Base-by-base conservation (phyloP, 257 asterid species). In the Solanum okadae region DNA sequence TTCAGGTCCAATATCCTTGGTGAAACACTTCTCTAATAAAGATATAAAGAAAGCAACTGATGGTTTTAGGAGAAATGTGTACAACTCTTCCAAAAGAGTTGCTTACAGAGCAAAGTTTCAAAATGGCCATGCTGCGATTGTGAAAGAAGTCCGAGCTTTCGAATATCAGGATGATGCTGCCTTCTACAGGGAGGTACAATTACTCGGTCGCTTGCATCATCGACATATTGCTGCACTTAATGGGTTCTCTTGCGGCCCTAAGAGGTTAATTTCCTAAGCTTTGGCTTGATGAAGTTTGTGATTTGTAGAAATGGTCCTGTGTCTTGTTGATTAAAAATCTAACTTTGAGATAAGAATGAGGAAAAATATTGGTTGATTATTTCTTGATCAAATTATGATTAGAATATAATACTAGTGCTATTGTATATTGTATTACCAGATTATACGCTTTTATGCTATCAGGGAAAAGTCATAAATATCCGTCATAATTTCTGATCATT, bases 21-120 rank as follows among this genome's bases (percentile, higher is more conserved):
- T 95, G 89, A 95, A 91, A 87, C 90, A 92, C 85, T 95, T 90
- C 90, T 94, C 98, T 10, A 93, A 94, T 89, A 95, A 90, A 85
- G 98, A 95, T 71, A 90, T 96, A 92, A 96, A 95, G 96, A 96
- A 90, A 92, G 99, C 98, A 38, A 95, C 99, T 0, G 96, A 95
- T 42, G 94, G 98, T 71, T 95, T 96, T 88, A 91, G 88, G 86
- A 92, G 98, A 89, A 89, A 90, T 42, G 40, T 92, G 13, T 86
- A 87, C 44, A 94, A 59, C 87, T 92, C 95, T 82, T 89, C 92
- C 12, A 84, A 86, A 31, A 96, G 92, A 86, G 88, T 91, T 85
- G 92, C 89, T 83, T 95, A 96, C 91, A 92, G 86, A 91, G 99
- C 99, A 90, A 94, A 52, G 75, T 94, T 95, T 90, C 92, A 65